These are phyloP conservation scores for Wallacemonas sp. DNA, from an alignment of 208 protist genomes.

Conservation along the genomic window DNA sequence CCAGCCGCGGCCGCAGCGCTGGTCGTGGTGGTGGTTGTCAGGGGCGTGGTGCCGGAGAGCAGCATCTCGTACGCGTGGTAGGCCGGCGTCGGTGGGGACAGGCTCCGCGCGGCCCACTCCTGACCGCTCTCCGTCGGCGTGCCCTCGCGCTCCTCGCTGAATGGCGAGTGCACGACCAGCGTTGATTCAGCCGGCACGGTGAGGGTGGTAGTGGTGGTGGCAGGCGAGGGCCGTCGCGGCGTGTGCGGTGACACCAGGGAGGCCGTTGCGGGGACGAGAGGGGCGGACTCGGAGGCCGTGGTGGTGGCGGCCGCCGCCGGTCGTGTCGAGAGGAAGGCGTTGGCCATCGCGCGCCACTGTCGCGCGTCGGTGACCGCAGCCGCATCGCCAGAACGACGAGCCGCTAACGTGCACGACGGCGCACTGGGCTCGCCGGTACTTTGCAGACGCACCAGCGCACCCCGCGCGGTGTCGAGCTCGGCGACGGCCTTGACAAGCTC, in stretches of 20 bases:
- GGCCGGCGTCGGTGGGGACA: background rate
- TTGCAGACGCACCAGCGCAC: background rate
- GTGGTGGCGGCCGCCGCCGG: too few species aligned
- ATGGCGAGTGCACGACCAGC: background rate
- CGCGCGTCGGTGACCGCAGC: conserved; percentile 24
- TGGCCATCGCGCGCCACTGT: conserved; percentile 21
- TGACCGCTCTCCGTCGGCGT: background rate
- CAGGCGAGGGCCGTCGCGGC: background rate
- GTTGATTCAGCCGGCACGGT: too few species aligned
- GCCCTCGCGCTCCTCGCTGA: background rate
- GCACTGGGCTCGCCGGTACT: too few species aligned
- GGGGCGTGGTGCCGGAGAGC: too few species aligned
- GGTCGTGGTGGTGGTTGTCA: too few species aligned
- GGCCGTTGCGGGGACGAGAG: too few species aligned
- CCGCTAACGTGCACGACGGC: too few species aligned
- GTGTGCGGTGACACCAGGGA: background rate
- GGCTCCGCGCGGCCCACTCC: background rate
- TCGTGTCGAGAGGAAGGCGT: background rate
- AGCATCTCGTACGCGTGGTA: background rate
- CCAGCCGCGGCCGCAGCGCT: background rate
- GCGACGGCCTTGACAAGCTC: background rate
- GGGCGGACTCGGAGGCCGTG: too few species aligned
- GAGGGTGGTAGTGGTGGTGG: too few species aligned
- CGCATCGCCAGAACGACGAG: too few species aligned
- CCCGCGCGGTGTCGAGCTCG: background rate